A percentile compares a stretch with the other conserved stretches of the same genome.
Conservation (phyloP, 208 protist genomes). For the Wallacemonas sp. region DNA sequence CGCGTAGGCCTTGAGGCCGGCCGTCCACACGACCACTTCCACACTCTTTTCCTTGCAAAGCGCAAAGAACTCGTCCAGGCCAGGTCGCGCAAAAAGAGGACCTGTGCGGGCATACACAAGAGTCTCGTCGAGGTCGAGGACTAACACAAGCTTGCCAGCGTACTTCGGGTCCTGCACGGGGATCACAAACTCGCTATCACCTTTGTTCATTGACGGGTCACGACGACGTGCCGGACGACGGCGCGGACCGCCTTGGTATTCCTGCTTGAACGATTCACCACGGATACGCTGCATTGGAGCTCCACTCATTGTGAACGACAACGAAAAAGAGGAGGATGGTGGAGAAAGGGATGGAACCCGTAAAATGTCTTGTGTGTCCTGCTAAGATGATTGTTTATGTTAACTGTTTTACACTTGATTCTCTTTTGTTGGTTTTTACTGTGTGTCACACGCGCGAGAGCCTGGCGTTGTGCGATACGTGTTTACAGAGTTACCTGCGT, state of each 20-base stretch:
- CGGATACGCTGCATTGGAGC: constrained; percentile 75
- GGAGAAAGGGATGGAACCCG: too few species aligned
- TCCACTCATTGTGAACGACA: constrained; percentile 16
- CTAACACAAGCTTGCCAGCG: constrained; percentile 84
- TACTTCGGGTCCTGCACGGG: constrained; percentile 73
- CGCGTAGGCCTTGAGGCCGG: constrained; percentile 89
- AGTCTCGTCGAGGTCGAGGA: constrained; percentile 91
- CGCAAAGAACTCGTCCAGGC: constrained; percentile 88
- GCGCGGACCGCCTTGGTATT: constrained; percentile 83
- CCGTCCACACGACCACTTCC: constrained; percentile 93
- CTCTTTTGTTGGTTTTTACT: too few species aligned
- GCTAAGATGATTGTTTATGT: too few species aligned
- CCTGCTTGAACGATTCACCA: constrained; percentile 92
- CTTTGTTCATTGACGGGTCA: constrained; percentile 91
- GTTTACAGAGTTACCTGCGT: too few species aligned
- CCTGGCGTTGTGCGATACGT: too few species aligned
- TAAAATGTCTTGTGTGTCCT: too few species aligned
- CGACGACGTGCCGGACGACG: constrained; percentile 67
- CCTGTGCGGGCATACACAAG: constrained; percentile 88
- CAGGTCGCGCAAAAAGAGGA: constrained; percentile 86
- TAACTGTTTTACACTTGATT: too few species aligned
- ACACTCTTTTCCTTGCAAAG: constrained; percentile 83
- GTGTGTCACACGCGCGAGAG: too few species aligned
- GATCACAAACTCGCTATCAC: constrained; percentile 76
- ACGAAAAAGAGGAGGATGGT: not conserved